Evolutionary conservation across 768 basidiomycete genomes (phyloP).

Genomic region (Podaxis sp.): DNA sequence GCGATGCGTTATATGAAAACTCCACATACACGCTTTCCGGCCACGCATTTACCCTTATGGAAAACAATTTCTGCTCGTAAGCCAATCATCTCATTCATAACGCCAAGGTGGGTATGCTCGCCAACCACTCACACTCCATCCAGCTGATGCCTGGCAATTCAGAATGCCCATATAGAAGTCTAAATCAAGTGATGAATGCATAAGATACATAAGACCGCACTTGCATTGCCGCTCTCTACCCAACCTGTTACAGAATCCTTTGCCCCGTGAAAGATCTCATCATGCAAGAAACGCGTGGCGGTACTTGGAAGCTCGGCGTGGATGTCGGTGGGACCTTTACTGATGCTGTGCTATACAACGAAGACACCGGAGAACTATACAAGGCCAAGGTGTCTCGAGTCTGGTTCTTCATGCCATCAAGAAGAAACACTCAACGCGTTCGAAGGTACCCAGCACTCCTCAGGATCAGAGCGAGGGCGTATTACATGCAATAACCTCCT

Average conservation of each 20-base stretch:
- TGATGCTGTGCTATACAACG: conserved; percentile 26
- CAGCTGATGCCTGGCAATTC: background rate
- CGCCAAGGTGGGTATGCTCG: background rate
- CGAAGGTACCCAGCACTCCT: conserved; percentile 23
- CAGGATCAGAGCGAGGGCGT: conserved; percentile 29
- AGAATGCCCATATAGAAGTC: background rate
- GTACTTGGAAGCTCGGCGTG: conserved; percentile 25
- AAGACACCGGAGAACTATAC: conserved; percentile 21
- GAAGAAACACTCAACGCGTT: background rate
- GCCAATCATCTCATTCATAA: too few species aligned
- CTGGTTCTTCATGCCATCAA: background rate
- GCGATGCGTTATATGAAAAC: too few species aligned
- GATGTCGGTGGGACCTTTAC: conserved; percentile 27
- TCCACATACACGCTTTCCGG: too few species aligned
- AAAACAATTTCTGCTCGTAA: too few species aligned
- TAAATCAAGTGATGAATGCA: background rate
- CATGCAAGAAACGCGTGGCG: background rate
- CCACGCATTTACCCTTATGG: too few species aligned
- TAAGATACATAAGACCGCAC: background rate
- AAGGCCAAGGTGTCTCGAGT: conserved; percentile 22
- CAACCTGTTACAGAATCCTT: background rate
- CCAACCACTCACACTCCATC: background rate
- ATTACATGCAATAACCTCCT: conserved; percentile 20
- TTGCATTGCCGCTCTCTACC: background rate
- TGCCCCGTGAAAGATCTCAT: background rate